Evolutionary conservation across 2,329 filamentous ascomycete genomes (phyloP), one percentile per base, ranked within the genome.

Genomic region (Lecanoromycetidae sp.): DNA sequence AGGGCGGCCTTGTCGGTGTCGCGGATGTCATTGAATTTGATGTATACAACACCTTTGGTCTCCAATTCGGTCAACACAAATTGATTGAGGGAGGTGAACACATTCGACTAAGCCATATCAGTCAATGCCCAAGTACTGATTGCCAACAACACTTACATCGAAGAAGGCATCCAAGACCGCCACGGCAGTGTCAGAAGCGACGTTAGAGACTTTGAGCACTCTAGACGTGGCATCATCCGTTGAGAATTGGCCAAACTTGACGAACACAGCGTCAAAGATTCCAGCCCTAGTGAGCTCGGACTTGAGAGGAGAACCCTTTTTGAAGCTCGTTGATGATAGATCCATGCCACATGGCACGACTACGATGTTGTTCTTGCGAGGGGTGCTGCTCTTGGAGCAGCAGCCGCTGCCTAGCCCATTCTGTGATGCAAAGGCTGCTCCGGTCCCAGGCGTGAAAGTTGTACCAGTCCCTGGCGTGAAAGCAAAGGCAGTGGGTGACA

Each of bases 401-500:
- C n/a, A n/a, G n/a, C n/a, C n/a, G n/a, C n/a, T n/a, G n/a, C n/a
- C n/a, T n/a, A n/a, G n/a, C n/a, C n/a, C n/a, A n/a, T n/a, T n/a
- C n/a, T n/a, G n/a, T n/a, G n/a, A n/a, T n/a, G n/a, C n/a, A n/a
- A n/a, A n/a, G n/a, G n/a, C n/a, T n/a, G n/a, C 30, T 13, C 23
- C 41, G 43, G 42, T 36, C 29, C 37, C 33, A 42, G 34, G 36
- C n/a, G 8, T 57, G 13, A 57, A 35, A 3, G 33, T 42, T 22
- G 32, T 23, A 25, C 34, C 34, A 22, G 29, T 57, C 43, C 70
- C 63, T 5, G 80, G 80, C 13, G 71, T 74, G 55, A 84, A 84
- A 1, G 70, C 59, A 1, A 74, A 75, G 1, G 80, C 79, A 5
- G 74, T 80, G 1, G 81, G 77, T 3, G 80, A 84, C 19, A 85